Conservation (phyloP, 2,329 filamentous ascomycete species). For the Zymoseptoria crescenta region DNA sequence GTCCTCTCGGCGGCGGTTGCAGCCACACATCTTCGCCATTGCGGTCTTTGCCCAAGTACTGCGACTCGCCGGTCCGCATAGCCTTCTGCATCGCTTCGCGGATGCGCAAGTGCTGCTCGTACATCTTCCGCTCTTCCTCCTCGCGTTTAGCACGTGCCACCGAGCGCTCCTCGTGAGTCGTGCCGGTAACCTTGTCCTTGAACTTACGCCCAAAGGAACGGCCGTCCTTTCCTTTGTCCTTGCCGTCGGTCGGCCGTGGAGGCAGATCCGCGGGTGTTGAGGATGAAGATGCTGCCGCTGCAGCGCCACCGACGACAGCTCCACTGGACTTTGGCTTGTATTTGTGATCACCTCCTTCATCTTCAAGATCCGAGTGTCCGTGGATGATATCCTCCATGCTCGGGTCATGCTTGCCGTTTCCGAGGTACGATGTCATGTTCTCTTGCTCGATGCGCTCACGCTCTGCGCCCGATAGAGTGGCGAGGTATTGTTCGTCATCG, state of each 20-base stretch:
- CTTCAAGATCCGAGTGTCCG: conserved; percentile 38
- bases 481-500: conserved; percentile 50
- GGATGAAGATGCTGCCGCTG: conserved; percentile 7
- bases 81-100: conserved; percentile 46
- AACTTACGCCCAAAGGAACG: conserved; percentile 46
- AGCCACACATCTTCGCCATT: conserved; percentile 52
- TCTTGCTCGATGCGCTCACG: conserved; percentile 40
- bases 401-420: conserved; percentile 12
- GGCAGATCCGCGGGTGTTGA: conserved; percentile 13
- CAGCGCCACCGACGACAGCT: conserved; percentile 1
- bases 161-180: conserved; percentile 49
- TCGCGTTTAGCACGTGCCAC: conserved; percentile 39
- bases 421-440: conserved; percentile 24
- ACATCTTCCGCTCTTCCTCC: conserved; percentile 45
- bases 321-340: background rate
- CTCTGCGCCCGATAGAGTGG: conserved; percentile 42
- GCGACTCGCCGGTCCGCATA: conserved; percentile 48
- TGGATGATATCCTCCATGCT: conserved; percentile 36
- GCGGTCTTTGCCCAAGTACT: conserved; percentile 47
- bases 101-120: conserved; percentile 45
- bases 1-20: conserved; percentile 40
- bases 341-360: conserved; percentile 26
- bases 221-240: conserved; percentile 27
- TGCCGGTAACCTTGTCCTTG: conserved; percentile 52
- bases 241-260: conserved; percentile 16